phyloP scores from a whole-genome alignment of 768 basidiomycete genomes.

The Hericium coralloides region DNA sequence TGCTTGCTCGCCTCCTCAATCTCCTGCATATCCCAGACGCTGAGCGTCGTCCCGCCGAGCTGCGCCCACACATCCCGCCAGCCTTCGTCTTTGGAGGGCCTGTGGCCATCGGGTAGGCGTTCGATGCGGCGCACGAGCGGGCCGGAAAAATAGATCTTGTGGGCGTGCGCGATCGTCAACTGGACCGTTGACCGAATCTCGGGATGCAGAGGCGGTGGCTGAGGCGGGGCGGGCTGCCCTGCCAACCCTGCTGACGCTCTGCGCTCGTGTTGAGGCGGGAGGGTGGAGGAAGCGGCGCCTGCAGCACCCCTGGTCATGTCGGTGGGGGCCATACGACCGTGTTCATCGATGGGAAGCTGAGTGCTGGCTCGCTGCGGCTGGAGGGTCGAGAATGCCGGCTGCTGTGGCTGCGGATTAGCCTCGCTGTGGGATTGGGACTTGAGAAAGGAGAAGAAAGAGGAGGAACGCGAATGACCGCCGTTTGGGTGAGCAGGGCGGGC shows the following conservation, averaged over 20 bases:
- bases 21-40: conserved; percentile 86
- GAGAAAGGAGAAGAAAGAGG: conserved; percentile 60
- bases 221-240: conserved; percentile 4
- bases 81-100: conserved; percentile 60
- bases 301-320: neutral
- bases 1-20: conserved; percentile 77
- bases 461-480: conserved; percentile 39
- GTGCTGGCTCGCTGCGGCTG: conserved; percentile 14
- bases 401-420: conserved; percentile 3
- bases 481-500: conserved; percentile 8
- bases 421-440: conserved; percentile 25
- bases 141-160: conserved; percentile 84
- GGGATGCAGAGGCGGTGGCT: conserved; percentile 48
- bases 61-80: conserved; percentile 89
- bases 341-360: conserved; percentile 3
- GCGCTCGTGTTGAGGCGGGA: neutral
- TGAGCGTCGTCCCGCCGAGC: conserved; percentile 80
- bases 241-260: neutral
- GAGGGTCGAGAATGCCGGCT: conserved; percentile 4
- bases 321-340: conserved; percentile 2
- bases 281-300: neutral
- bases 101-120: conserved; percentile 67
- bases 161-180: conserved; percentile 65
- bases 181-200: conserved; percentile 77
- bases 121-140: conserved; percentile 72